Base-by-base conservation (phyloP, 1,139 yeast genomes). In the Taphrina populina region DNA sequence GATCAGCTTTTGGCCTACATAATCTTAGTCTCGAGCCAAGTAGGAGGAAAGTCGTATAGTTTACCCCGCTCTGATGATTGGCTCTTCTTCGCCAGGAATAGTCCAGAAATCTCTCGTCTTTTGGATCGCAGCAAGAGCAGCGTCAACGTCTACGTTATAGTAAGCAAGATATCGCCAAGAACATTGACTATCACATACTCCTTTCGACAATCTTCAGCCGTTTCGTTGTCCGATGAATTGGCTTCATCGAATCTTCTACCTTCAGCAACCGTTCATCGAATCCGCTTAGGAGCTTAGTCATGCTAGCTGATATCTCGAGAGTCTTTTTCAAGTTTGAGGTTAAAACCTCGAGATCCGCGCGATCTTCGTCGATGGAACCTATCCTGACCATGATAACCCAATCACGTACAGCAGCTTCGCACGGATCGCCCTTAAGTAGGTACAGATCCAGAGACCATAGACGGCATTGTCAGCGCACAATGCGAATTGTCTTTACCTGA, bases 311-410 rank as follows among this genome's bases (percentile, higher is more conserved):
- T 17, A 56, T 10, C 19, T 51, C 56, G 11, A 44, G 37, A 17
- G 59, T 57, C 43, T 54, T 57, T 30, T 29, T 39, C 36, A 57
- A 36, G 15, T 46, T 57, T 24, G 54, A 59, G 20, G 26, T 49
- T 11, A 57, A 35, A 13, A 57, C 54, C 26, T 55, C 58, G 24
- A 57, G 59, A 34, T 57, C 58, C 5, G 59, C 59, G n/a, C 53
- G 52, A 10, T 53, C 58, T 32, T 57, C 59, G 21, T 57, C 59
- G 11, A 57, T 46, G 6, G 46, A 35, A n/a, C 43, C 43, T 8
- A 37, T n/a, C 30, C 43, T 37, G 11, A 37, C 29, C 43, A 37
- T 37, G 17, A n/a, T 34, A n/a, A 32, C 7, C 15, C 13, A n/a
- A 13, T 27, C 30, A 7, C 30, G 30, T n/a, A n/a, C n/a, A n/a